phyloP scores from a whole-genome alignment of 2,329 filamentous ascomycete species.

The Sclerotinia sclerotiorum region DNA sequence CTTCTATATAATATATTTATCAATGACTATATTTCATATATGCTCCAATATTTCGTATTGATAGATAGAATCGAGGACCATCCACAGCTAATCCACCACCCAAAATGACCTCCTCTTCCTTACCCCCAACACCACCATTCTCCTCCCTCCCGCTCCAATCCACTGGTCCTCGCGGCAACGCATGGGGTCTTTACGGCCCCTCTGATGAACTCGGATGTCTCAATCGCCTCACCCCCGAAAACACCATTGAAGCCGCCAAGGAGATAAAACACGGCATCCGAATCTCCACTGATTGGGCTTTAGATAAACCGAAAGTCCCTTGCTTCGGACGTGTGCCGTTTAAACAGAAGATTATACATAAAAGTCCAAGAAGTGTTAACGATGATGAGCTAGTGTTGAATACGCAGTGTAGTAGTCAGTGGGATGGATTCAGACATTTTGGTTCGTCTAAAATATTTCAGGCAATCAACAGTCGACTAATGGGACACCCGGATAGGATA shows the following conservation, averaged over 20 bases:
- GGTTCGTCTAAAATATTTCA: constrained; percentile 24
- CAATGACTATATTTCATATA: no score
- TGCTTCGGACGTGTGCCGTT: constrained; percentile 51
- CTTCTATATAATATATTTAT: not conserved
- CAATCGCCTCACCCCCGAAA: constrained; percentile 46
- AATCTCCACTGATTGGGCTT: constrained; percentile 14
- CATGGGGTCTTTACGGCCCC: constrained; percentile 47
- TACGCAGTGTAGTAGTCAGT: constrained; percentile 48
- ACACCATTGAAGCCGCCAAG: constrained; percentile 36
- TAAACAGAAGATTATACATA: constrained; percentile 53
- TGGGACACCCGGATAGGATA: constrained; percentile 31
- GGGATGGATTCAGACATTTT: constrained; percentile 48
- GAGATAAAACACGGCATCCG: constrained; percentile 23
- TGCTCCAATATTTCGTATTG: not conserved
- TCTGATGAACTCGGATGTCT: constrained; percentile 47
- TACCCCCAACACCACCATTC: constrained; percentile 33
- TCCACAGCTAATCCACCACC: not conserved
- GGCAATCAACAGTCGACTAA: not conserved
- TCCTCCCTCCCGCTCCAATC: constrained; percentile 44
- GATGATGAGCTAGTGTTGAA: constrained; percentile 62
- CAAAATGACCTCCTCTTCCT: not conserved
- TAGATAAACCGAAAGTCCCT: constrained; percentile 9
- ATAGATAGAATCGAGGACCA: not conserved
- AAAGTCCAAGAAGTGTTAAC: constrained; percentile 54
- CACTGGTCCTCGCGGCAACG: constrained; percentile 44